phyloP scores from a whole-genome alignment of 108 stramenopile species.

The Aurantiochytrium sp. region DNA sequence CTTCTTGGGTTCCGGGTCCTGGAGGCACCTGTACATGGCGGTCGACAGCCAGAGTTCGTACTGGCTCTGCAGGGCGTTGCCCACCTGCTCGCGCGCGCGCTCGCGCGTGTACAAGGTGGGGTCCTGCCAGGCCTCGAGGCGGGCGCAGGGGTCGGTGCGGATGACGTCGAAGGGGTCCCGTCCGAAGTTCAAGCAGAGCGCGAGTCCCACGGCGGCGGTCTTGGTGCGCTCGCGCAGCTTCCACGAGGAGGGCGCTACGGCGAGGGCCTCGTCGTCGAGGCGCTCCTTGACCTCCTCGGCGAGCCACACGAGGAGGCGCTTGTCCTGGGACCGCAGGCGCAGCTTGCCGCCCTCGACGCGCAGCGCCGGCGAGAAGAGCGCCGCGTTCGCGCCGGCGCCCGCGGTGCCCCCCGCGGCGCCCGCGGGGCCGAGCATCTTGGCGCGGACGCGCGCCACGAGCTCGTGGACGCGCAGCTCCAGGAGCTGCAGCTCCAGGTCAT shows the following conservation, averaged over 20 bases:
- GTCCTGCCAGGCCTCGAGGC: constrained; percentile 91
- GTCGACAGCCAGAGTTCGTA: constrained; percentile 80
- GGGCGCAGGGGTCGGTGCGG: constrained; percentile 81
- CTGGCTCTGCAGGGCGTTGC: constrained; percentile 76
- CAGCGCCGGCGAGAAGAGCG: background rate
- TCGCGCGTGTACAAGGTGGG: constrained; percentile 61
- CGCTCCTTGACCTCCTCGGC: constrained; percentile 16
- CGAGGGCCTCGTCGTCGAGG: constrained; percentile 13
- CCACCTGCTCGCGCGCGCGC: constrained; percentile 77
- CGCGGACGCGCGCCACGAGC: background rate
- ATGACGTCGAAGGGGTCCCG: constrained; percentile 92
- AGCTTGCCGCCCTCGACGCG: background rate
- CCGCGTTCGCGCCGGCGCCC: background rate
- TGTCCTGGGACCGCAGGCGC: background rate
- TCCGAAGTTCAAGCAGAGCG: constrained; percentile 88
- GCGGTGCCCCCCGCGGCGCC: background rate
- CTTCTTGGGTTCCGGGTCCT: constrained; percentile 94
- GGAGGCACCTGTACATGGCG: constrained; percentile 65
- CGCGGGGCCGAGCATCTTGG: background rate
- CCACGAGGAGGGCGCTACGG: constrained; percentile 6
- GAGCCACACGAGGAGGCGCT: background rate
- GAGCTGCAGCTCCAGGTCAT: constrained; percentile 27
- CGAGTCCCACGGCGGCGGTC: constrained; percentile 83
- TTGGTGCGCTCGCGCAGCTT: constrained; percentile 17
- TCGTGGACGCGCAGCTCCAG: background rate